Base-by-base conservation (phyloP, 2,329 filamentous ascomycete species). In the Uncinocarpus reesii region DNA sequence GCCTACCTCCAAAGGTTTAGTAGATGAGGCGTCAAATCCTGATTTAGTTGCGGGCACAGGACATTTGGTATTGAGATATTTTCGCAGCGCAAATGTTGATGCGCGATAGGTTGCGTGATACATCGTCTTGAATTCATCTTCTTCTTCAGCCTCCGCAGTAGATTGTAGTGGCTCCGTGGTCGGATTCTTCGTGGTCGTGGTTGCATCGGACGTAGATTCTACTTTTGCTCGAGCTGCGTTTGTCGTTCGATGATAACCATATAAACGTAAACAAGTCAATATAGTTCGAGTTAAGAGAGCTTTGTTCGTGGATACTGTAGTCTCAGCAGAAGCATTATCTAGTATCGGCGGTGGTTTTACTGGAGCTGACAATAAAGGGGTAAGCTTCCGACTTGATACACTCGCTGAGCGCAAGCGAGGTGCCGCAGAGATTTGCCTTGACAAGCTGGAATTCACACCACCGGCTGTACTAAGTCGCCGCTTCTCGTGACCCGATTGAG, bases 21-120 rank as follows among this genome's bases (percentile, higher is more conserved):
- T 2, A 4, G 26, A 38, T 23, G 15, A 29, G 7, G 11, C 8
- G 2, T 18, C 24, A 29, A n/a, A 11, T 1, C n/a, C 41, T 26
- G 15, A 11, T 5, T 18, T 23, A 23, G 8, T 23, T 2, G 3
- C 16, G 13, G 11, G 50, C 16, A 32, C 15, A 41, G 43, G 4
- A 24, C 11, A n/a, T 11, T 50, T 29, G 15, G 58, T 55, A 45
- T 62, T 68, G 41, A 69, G 47, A 46, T 65, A 68, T 46, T 59
- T 64, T 13, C 67, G 61, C n/a, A 70, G 53, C 16, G 66, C 66
- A 59, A 69, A 70, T 6, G 60, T 64, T 4, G 67, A 63, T 23
- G 67, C 66, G 38, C 65, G 65, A 52, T 70, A 70, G 3, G 66
- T 69, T 10, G 65, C 65, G 51, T 70, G 66, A 45, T 70, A 70